Evolutionary conservation across 768 basidiomycete genomes (phyloP).

Genomic region (Chiua virens): DNA sequence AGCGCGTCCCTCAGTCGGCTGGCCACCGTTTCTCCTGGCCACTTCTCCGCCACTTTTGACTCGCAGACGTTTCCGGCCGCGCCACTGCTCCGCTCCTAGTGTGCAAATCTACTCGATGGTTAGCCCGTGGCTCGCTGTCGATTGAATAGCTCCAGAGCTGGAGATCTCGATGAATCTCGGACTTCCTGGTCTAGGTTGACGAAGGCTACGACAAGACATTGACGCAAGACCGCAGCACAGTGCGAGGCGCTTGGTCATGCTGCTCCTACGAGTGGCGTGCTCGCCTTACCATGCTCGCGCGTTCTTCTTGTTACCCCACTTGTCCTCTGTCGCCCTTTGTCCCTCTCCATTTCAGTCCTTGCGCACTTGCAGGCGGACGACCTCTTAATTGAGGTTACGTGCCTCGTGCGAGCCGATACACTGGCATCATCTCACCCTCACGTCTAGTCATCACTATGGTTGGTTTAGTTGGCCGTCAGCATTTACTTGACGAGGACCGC

Average conservation of each 20-base stretch:
- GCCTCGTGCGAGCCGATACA: constrained; percentile 78
- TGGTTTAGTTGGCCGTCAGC: constrained; percentile 27
- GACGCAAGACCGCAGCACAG: constrained; percentile 67
- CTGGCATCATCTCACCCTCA: constrained; percentile 47
- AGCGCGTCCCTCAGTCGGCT: constrained; percentile 24
- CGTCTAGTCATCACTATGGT: constrained; percentile 17
- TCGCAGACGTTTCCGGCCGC: constrained; percentile 47
- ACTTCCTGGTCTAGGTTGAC: constrained; percentile 52
- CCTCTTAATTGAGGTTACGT: constrained; percentile 82
- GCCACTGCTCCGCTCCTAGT: constrained; percentile 43
- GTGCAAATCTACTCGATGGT: constrained; percentile 27
- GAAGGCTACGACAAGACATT: constrained; percentile 53
- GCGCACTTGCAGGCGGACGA: constrained; percentile 67
- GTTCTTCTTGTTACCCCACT: constrained; percentile 43
- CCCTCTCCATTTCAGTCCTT: constrained; percentile 55
- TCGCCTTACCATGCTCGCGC: constrained; percentile 55
- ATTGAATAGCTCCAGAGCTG: constrained; percentile 21
- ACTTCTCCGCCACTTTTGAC: constrained; percentile 16
- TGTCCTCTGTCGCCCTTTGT: constrained; percentile 41
- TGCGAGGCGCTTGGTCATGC: constrained; percentile 55
- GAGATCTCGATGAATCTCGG: constrained; percentile 52
- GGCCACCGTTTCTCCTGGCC: constrained; percentile 12
- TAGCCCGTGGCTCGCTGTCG: constrained; percentile 42
- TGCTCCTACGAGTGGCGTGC: constrained; percentile 48
- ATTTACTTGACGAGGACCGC: constrained; percentile 26